Evolutionary conservation across 2,329 filamentous ascomycete species (phyloP).

Genomic region (Seiridium cupressi): DNA sequence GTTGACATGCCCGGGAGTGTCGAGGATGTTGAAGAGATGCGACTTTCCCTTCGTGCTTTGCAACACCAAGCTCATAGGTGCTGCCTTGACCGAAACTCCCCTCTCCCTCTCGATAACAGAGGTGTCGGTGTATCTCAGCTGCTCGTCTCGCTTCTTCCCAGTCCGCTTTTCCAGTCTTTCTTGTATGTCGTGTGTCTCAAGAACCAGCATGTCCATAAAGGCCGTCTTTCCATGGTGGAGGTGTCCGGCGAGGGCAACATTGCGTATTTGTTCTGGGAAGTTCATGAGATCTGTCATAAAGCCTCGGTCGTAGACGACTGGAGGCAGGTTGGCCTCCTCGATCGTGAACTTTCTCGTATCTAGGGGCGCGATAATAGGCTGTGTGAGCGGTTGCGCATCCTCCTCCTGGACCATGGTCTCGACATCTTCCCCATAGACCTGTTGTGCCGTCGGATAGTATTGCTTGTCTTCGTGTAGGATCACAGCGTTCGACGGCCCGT

Average conservation of each 20-base stretch:
- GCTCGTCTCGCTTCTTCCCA: slow-evolving; percentile 81
- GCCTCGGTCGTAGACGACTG: slow-evolving; percentile 80
- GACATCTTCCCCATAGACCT: slow-evolving; percentile 91
- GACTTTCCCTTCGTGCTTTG: slow-evolving; percentile 90
- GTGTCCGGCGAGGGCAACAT: slow-evolving; percentile 88
- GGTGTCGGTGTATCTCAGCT: slow-evolving; percentile 91
- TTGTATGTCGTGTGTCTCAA: slow-evolving; percentile 88
- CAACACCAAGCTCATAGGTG: slow-evolving; percentile 91
- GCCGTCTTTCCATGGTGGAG: slow-evolving; percentile 97
- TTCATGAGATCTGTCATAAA: slow-evolving; percentile 98
- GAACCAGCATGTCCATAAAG: slow-evolving; percentile 96
- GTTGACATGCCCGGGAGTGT: slow-evolving; percentile 97
- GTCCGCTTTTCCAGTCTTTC: slow-evolving; percentile 77
- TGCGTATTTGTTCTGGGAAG: slow-evolving; percentile 90
- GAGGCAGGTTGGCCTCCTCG: slow-evolving; percentile 86
- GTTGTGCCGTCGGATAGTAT: slow-evolving; percentile 97
- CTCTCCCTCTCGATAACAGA: slow-evolving; percentile 86
- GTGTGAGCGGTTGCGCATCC: slow-evolving; percentile 86
- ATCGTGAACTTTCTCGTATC: slow-evolving; percentile 95
- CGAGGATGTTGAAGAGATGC: slow-evolving; percentile 89
- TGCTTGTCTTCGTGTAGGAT: slow-evolving; percentile 98
- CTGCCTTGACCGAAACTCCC: slow-evolving; percentile 86
- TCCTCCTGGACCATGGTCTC: slow-evolving; percentile 96
- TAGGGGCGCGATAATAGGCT: slow-evolving; percentile 91
- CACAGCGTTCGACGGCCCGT: slow-evolving; percentile 93